Evolutionary conservation across 331 rosid species (phyloP).

Genomic region (Malus hybrid): DNA sequence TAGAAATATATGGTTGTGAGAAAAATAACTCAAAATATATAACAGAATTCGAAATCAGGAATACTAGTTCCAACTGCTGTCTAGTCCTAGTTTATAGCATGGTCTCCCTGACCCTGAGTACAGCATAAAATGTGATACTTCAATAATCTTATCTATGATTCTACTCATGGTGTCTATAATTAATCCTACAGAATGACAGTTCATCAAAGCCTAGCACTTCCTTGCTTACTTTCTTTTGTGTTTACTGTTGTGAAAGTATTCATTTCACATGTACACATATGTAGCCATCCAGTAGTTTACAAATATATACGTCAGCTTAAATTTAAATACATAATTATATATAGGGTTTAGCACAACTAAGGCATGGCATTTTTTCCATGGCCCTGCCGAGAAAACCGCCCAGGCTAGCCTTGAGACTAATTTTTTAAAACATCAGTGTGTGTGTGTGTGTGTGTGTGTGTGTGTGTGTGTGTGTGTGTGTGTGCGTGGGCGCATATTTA

Average conservation of each 20-base stretch:
- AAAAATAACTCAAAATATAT: neutral
- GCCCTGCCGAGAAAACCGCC: neutral
- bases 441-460: too few relatives aligned
- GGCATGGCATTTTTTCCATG: too few relatives aligned
- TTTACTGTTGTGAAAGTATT: neutral
- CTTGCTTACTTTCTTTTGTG: neutral
- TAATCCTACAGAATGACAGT: neutral
- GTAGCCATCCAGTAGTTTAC: neutral
- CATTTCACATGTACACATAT: neutral
- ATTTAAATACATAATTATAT: too few relatives aligned
- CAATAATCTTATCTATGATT: neutral
- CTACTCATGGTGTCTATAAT: neutral
- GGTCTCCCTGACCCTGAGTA: neutral
- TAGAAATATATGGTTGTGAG: neutral
- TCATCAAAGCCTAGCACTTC: neutral
- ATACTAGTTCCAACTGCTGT: neutral
- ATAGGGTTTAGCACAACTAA: too few relatives aligned
- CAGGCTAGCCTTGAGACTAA: neutral
- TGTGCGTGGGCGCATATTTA: neutral
- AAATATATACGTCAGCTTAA: neutral
- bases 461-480: neutral
- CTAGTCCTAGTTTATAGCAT: neutral
- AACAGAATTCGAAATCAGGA: neutral
- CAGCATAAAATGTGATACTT: neutral
- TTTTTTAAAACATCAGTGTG: neutral